phyloP scores from a whole-genome alignment of 768 basidiomycete genomes.

The Boletus rubescentipes region DNA sequence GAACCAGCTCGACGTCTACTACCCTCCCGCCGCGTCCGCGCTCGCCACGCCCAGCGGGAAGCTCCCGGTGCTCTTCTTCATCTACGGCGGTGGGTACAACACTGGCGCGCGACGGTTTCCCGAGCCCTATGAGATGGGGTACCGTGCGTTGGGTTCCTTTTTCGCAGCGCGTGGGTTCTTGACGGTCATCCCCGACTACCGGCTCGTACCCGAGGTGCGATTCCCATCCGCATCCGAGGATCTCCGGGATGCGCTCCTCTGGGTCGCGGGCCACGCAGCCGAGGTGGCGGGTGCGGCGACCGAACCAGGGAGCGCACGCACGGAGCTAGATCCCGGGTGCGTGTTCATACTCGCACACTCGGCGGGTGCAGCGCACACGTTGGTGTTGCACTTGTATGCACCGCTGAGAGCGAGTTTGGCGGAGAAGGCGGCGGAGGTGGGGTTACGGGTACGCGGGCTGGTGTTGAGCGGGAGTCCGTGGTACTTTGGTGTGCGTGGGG shows the following conservation, averaged over 20 bases:
- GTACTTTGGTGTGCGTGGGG: conserved; percentile 31
- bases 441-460: conserved; percentile 39
- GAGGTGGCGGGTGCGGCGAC: conserved; percentile 16
- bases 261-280: conserved; percentile 42
- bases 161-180: conserved; percentile 60
- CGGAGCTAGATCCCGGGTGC: conserved; percentile 38
- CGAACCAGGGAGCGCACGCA: not conserved
- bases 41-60: conserved; percentile 25
- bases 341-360: conserved; percentile 61
- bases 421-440: conserved; percentile 21
- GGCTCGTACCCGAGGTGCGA: conserved; percentile 54
- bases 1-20: conserved; percentile 65
- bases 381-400: conserved; percentile 42
- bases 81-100: conserved; percentile 67
- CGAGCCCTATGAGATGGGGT: conserved; percentile 48
- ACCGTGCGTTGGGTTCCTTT: conserved; percentile 59
- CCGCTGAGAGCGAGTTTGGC: conserved; percentile 33
- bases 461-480: conserved; percentile 50
- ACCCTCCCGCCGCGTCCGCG: conserved; percentile 39
- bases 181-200: conserved; percentile 69
- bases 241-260: conserved; percentile 57
- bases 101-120: conserved; percentile 48
- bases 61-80: conserved; percentile 57
- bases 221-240: conserved; percentile 59
- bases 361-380: conserved; percentile 53